A percentile compares a stretch with the other conserved stretches of the same genome.
These are phyloP conservation scores for Knufia fluminis DNA, from an alignment of 2,329 filamentous ascomycete species.

Conservation along the genomic window DNA sequence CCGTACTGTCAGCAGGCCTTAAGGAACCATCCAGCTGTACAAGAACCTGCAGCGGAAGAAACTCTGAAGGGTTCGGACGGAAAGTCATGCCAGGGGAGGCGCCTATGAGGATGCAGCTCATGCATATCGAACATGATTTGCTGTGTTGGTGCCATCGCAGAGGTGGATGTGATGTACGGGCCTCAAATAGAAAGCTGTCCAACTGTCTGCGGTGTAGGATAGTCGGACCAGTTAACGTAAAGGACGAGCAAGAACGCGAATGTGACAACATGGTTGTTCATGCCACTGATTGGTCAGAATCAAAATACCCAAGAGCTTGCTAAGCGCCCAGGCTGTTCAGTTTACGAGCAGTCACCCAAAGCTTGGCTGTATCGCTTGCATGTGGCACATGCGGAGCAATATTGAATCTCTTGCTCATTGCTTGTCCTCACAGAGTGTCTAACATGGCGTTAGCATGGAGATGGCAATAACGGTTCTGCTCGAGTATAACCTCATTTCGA, in stretches of 20 bases:
- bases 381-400: not conserved
- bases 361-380: not conserved
- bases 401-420: not conserved
- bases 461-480: too few relatives aligned
- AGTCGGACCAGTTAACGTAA: conserved; percentile 1
- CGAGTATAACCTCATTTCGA: too few relatives aligned
- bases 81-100: not conserved
- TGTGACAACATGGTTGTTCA: not conserved
- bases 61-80: not conserved
- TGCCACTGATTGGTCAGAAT: not conserved
- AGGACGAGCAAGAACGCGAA: not conserved
- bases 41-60: not conserved
- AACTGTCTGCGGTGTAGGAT: not conserved
- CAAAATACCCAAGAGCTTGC: not conserved
- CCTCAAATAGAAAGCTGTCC: conserved; percentile 5
- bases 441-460: too few relatives aligned
- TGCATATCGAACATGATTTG: conserved; percentile 8
- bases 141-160: not conserved
- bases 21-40: not conserved
- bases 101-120: conserved; percentile 1
- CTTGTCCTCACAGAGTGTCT: not conserved
- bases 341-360: not conserved
- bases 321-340: not conserved
- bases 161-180: conserved; percentile 9
- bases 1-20: not conserved